Base-by-base conservation (phyloP, 169 alveolate species). In the Cryptosporidium andersoni region DNA sequence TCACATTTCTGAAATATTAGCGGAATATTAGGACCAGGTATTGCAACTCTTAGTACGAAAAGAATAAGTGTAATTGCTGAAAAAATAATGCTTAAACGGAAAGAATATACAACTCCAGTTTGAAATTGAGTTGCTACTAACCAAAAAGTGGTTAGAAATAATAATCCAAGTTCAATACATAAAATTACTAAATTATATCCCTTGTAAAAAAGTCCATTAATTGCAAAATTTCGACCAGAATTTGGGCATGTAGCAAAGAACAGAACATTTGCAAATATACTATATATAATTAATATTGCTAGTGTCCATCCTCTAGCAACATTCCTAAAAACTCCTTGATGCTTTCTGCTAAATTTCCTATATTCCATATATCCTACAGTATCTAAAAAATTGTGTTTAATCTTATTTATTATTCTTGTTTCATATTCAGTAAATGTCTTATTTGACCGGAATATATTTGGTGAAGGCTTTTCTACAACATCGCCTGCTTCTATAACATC, bases 401-500 rank as follows among this genome's bases (percentile, higher is more conserved):
- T 74, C 16, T 74, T 48, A n/a, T 62, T 63, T 7, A 74, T 74
- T 42, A 74, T 34, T 60, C 48, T 74, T 16, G 48, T 58, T 49
- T 74, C 85, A 5, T 66, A 74, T 16, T 74, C 85, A 40, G 51
- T 58, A 62, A 74, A 58, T 2, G 14, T 43, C 11, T 68, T 74
- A 39, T 68, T 74, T 4, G 64, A 40, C 9, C 85, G 85, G 40
- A 74, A 74, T 5, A 74, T 60, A 4, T 74, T 68, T 25, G 85
- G 85, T 43, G 85, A 74, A 58, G 85, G 85, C 37, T 49, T 74
- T 49, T 74, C 85, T 3, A 74, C 37, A n/a, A 74, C 67, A 74
- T 74, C 85, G 6, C 85, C 85, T 53, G 85, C 85, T 74, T 74
- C 85, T 56, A 74, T 74, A 37, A 74, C 85, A 48, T 74, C 68